Evolutionary conservation across 164 flowering plant genomes (phyloP).

Genomic region (Kingdonia uniflora): DNA sequence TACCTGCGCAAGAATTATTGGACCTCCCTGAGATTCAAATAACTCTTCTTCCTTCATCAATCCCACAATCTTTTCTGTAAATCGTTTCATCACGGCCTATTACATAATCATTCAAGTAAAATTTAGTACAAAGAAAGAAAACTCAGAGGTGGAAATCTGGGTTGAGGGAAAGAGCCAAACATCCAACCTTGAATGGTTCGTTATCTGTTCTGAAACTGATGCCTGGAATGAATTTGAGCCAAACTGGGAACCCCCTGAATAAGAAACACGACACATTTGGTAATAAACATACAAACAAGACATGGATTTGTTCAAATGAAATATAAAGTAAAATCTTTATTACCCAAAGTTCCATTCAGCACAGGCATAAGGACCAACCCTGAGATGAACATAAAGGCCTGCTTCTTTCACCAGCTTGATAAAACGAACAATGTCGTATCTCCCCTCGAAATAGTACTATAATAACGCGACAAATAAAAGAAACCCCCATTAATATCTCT

Average conservation of each 20-base stretch:
- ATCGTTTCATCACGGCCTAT: conserved; percentile 67
- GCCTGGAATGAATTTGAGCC: conserved; percentile 91
- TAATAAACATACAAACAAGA: too few relatives aligned
- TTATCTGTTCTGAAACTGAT: conserved; percentile 86
- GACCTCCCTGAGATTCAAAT: conserved; percentile 89
- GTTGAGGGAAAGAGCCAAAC: not conserved
- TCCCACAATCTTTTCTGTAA: conserved; percentile 70
- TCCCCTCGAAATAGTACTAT: conserved; percentile 70
- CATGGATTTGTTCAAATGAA: not conserved
- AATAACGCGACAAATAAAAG: not conserved
- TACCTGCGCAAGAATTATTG: conserved; percentile 93
- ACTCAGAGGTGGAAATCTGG: not conserved
- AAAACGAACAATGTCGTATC: conserved; percentile 67
- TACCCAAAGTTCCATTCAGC: conserved; percentile 95
- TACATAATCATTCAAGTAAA: not conserved
- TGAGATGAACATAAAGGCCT: conserved; percentile 71
- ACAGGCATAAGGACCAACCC: conserved; percentile 79
- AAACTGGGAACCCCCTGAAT: conserved; percentile 95
- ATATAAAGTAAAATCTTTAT: not conserved
- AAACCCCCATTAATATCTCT: not conserved
- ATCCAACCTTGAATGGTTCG: conserved; percentile 84
- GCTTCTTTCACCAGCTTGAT: conserved; percentile 66
- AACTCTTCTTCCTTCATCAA: conserved; percentile 87
- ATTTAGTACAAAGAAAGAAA: not conserved
- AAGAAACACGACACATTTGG: not conserved